A percentile compares a stretch with the other conserved stretches of the same genome.
These are phyloP conservation scores for Coemansia brasiliensis DNA, from an alignment of 192 early-diverging fungal genomes.

Conservation along the genomic window DNA sequence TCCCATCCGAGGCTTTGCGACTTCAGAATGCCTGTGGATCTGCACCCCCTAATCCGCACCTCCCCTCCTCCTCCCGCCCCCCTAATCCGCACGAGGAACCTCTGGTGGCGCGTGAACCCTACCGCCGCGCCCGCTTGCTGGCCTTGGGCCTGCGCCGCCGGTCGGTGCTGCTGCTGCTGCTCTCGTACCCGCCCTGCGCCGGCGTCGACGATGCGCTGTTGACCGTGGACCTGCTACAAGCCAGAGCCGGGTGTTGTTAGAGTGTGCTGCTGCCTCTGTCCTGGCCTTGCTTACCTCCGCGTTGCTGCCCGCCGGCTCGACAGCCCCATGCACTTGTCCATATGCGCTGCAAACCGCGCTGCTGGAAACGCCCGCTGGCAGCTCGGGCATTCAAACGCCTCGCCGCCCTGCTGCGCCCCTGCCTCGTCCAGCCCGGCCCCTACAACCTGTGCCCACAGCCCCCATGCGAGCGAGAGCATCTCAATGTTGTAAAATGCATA, in stretches of 20 bases:
- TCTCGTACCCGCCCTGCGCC: conserved; percentile 37
- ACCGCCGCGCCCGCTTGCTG: conserved; percentile 11
- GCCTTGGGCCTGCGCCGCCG: conserved; percentile 27
- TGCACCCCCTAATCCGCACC: conserved; percentile 10
- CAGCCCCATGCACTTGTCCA: conserved; percentile 91
- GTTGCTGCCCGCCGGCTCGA: conserved; percentile 51
- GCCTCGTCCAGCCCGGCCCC: conserved; percentile 4
- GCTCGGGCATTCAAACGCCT: conserved; percentile 75
- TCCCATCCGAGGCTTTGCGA: not conserved
- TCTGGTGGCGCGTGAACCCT: conserved; percentile 2
- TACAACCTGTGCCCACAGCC: not conserved
- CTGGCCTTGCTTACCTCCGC: conserved; percentile 31
- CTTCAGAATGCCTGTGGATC: conserved; percentile 1
- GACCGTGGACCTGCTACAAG: conserved; percentile 18
- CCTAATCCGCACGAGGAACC: conserved; percentile 5
- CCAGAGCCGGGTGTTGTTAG: no score
- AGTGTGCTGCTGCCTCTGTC: not conserved
- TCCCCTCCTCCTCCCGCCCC: conserved; percentile 1
- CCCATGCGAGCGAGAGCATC: no score
- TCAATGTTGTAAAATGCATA: no score
- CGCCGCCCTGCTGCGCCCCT: conserved; percentile 33
- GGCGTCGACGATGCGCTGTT: conserved; percentile 48
- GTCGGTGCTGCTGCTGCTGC: conserved; percentile 45
- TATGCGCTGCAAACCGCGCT: conserved; percentile 85
- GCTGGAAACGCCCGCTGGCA: conserved; percentile 78